phyloP scores from a whole-genome alignment of 345 rosid genomes.

The Eucalyptus sp. region DNA sequence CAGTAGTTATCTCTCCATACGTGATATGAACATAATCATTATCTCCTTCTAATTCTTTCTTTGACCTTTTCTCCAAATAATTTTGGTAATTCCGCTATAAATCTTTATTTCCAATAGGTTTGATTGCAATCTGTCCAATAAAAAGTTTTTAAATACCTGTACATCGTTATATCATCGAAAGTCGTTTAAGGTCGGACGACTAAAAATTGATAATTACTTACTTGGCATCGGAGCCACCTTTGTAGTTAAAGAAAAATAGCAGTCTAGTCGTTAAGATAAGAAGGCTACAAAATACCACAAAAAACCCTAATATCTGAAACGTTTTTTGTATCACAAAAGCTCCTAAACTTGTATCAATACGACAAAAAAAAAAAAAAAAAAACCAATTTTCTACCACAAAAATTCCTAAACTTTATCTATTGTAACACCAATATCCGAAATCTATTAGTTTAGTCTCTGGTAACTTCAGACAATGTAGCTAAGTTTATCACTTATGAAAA shows the following conservation, averaged over 20 bases:
- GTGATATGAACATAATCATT: not conserved
- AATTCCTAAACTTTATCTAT: not conserved
- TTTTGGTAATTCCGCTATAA: not conserved
- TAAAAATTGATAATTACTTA: not conserved
- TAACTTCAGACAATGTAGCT: not conserved
- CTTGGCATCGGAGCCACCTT: not conserved
- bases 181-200: not conserved
- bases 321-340: not conserved
- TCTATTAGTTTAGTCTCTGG: not conserved
- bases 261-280: not conserved
- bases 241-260: not conserved
- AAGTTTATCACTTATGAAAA: not conserved
- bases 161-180: not conserved
- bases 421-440: not conserved
- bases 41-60: not conserved
- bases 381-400: not conserved
- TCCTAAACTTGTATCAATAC: not conserved
- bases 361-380: not conserved
- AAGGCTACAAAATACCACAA: not conserved
- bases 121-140: not conserved
- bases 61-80: not conserved
- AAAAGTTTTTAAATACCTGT: not conserved
- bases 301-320: not conserved
- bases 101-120: not conserved
- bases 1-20: not conserved